Conservation (phyloP, 2,329 filamentous ascomycete genomes). For the Aspergillus texensis region DNA sequence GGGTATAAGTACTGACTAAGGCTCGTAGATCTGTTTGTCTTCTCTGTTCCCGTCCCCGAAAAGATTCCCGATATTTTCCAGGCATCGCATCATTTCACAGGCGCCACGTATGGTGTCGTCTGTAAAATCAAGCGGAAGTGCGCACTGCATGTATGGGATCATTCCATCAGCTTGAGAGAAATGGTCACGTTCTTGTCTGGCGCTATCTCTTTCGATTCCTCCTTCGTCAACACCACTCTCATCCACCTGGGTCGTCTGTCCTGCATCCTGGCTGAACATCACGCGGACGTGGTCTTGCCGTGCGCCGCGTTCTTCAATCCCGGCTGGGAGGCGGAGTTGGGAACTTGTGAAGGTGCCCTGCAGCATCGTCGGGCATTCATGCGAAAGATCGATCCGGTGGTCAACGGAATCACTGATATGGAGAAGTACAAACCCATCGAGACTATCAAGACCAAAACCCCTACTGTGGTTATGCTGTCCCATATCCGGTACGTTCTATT, state of each 20-base stretch:
- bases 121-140: conserved; percentile 64
- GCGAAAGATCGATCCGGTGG: conserved; percentile 65
- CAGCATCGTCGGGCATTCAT: conserved; percentile 60
- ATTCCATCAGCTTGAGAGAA: conserved; percentile 65
- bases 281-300: conserved; percentile 63
- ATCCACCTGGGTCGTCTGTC: conserved; percentile 53
- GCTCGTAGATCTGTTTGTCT: conserved; percentile 51
- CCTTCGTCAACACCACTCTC: conserved; percentile 53
- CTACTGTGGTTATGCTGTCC: conserved; percentile 67
- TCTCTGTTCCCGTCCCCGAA: conserved; percentile 59
- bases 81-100: conserved; percentile 64
- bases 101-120: conserved; percentile 63
- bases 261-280: conserved; percentile 50
- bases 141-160: conserved; percentile 66
- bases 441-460: conserved; percentile 59
- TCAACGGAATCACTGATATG: conserved; percentile 68
- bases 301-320: conserved; percentile 66
- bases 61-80: conserved; percentile 63
- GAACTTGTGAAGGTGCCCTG: conserved; percentile 59
- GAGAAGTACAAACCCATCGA: conserved; percentile 63
- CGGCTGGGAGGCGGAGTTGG: conserved; percentile 65
- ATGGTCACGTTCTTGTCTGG: conserved; percentile 54
- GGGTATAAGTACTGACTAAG: background rate
- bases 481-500: conserved; percentile 48
- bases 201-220: conserved; percentile 52